Conservation (phyloP, 129 eudicot species). For the Deinandra increscens region DNA sequence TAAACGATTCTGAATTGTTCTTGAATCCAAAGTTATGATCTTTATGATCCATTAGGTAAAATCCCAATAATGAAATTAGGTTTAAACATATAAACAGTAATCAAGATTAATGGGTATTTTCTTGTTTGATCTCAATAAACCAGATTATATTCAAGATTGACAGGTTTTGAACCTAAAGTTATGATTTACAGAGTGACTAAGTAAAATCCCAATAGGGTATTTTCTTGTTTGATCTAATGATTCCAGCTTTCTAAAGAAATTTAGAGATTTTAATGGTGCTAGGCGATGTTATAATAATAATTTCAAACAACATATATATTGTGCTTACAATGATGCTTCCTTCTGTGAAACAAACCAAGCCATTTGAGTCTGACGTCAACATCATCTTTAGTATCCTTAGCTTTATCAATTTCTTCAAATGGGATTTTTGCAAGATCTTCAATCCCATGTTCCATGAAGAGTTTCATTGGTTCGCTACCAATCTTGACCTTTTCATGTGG, state of each 20-base stretch:
- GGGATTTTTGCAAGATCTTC: conserved; percentile 71
- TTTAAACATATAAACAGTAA: not conserved
- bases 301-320: too few species aligned
- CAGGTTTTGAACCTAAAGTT: too few species aligned
- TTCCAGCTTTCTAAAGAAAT: conserved; percentile 9
- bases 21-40: conserved; percentile 14
- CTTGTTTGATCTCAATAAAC: conserved; percentile 24
- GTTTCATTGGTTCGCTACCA: conserved; percentile 81
- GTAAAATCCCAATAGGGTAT: not conserved
- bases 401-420: conserved; percentile 63
- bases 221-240: conserved; percentile 21
- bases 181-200: too few species aligned
- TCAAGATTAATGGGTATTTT: conserved; percentile 11
- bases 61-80: not conserved
- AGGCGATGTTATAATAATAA: too few species aligned
- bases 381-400: conserved; percentile 74
- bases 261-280: too few species aligned
- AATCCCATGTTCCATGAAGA: conserved; percentile 81
- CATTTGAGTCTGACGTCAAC: conserved; percentile 94
- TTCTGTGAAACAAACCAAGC: conserved; percentile 95
- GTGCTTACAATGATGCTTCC: conserved; percentile 89
- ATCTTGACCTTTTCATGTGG: conserved; percentile 89
- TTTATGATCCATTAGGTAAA: conserved; percentile 7
- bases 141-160: not conserved
- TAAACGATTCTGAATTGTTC: not conserved